Evolutionary conservation across 148 eudicot genomes (phyloP).

Genomic region (Rhododendron vialii): DNA sequence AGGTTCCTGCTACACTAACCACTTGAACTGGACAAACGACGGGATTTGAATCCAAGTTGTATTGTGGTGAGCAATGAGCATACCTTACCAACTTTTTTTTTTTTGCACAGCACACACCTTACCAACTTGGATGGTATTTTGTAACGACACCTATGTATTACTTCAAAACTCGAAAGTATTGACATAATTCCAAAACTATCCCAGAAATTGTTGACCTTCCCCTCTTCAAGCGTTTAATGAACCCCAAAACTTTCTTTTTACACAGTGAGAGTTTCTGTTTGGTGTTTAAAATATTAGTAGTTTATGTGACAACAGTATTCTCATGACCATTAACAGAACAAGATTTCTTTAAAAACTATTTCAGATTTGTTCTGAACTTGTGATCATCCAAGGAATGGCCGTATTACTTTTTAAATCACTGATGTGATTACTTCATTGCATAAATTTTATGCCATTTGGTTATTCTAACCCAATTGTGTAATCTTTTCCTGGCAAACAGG

Average conservation of each 20-base stretch:
- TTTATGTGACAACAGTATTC: neutral
- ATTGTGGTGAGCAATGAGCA: neutral
- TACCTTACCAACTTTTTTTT: no score
- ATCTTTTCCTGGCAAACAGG: constrained; percentile 40
- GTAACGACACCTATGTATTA: neutral
- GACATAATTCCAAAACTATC: neutral
- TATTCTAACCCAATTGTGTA: neutral
- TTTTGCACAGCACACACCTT: neutral
- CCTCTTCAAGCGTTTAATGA: neutral
- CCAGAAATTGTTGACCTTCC: neutral
- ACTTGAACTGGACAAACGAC: neutral
- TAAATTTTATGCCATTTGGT: neutral
- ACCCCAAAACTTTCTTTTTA: neutral
- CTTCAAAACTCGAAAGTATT: neutral
- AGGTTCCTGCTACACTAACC: neutral
- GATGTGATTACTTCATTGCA: neutral
- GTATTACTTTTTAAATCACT: neutral
- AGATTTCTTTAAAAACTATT: neutral
- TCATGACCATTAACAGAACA: neutral
- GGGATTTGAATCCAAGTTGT: neutral
- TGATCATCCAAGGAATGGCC: neutral
- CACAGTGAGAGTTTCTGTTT: neutral
- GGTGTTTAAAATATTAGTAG: neutral
- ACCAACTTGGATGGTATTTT: neutral
- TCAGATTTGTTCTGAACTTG: neutral